A percentile compares a stretch with the other conserved stretches of the same genome.
These are phyloP conservation scores for Penicillium robsamsonii DNA, from an alignment of 495 filamentous ascomycete genomes.

Conservation along the genomic window DNA sequence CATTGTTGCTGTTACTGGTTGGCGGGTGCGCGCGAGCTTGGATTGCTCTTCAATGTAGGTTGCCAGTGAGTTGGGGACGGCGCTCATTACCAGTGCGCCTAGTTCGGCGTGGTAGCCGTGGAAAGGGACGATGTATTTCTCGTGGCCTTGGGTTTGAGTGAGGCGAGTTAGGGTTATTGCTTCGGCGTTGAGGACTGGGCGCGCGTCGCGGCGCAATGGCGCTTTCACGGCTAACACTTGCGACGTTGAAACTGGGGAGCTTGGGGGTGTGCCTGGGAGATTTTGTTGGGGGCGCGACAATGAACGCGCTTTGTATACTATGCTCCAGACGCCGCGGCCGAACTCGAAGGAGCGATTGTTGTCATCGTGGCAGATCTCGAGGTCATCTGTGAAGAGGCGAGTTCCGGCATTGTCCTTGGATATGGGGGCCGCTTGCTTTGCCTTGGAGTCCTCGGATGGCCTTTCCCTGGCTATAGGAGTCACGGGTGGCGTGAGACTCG, in stretches of 20 bases:
- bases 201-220: conserved; percentile 48
- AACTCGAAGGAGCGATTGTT: conserved; percentile 40
- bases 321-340: conserved; percentile 61
- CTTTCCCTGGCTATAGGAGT: conserved; percentile 34
- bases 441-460: conserved; percentile 2
- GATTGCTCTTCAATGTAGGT: conserved; percentile 45
- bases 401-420: conserved; percentile 18
- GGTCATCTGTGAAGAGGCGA: conserved; percentile 33
- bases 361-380: conserved; percentile 35
- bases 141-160: conserved; percentile 31
- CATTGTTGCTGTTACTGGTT: conserved; percentile 47
- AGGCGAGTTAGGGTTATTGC: conserved; percentile 52
- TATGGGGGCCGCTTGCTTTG: neutral
- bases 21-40: conserved; percentile 24
- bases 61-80: conserved; percentile 51
- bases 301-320: conserved; percentile 51
- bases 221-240: conserved; percentile 55
- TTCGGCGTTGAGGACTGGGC: conserved; percentile 50
- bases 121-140: conserved; percentile 52
- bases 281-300: conserved; percentile 8
- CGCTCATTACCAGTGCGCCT: conserved; percentile 52
- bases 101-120: conserved; percentile 51
- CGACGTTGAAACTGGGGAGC: conserved; percentile 39
- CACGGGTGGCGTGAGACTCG: conserved; percentile 38
- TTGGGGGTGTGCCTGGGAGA: conserved; percentile 41